phyloP scores from a whole-genome alignment of 139 green algal species.

The Coelastrella sp. region DNA sequence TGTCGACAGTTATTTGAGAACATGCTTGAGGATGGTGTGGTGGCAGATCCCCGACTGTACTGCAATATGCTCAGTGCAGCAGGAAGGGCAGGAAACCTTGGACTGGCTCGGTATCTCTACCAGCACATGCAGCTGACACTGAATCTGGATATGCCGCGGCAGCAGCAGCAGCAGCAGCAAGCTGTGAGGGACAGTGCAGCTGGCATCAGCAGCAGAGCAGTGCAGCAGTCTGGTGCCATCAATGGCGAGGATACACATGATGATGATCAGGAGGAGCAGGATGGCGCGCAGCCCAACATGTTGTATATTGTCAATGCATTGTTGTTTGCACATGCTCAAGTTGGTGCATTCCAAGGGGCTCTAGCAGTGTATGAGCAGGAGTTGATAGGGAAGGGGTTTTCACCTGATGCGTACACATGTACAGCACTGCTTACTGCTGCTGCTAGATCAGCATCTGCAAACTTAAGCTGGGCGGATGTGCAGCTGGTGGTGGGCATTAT shows the following conservation, averaged over 20 bases:
- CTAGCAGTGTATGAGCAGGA: conserved; percentile 20
- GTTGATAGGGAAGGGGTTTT: conserved; percentile 35
- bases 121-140: conserved; percentile 20
- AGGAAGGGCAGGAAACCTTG: conserved; percentile 37
- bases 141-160: neutral
- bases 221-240: too few relatives aligned
- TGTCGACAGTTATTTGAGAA: conserved; percentile 49
- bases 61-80: conserved; percentile 56
- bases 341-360: conserved; percentile 6
- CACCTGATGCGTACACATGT: conserved; percentile 63
- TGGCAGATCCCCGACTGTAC: conserved; percentile 41
- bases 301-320: conserved; percentile 52
- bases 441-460: neutral
- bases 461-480: conserved; percentile 44
- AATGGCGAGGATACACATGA: neutral
- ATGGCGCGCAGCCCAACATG: neutral
- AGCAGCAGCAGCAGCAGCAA: conserved; percentile 43
- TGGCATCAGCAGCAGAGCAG: neutral
- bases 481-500: conserved; percentile 50
- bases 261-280: neutral
- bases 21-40: conserved; percentile 48
- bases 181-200: neutral
- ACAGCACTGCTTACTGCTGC: conserved; percentile 56
- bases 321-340: conserved; percentile 43
- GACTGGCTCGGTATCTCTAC: conserved; percentile 49